Percentiles rank a stretch among this genome's conserved stretches.
Conservation (phyloP, 2,329 filamentous ascomycete species). For the Tetracladium maxilliforme region DNA sequence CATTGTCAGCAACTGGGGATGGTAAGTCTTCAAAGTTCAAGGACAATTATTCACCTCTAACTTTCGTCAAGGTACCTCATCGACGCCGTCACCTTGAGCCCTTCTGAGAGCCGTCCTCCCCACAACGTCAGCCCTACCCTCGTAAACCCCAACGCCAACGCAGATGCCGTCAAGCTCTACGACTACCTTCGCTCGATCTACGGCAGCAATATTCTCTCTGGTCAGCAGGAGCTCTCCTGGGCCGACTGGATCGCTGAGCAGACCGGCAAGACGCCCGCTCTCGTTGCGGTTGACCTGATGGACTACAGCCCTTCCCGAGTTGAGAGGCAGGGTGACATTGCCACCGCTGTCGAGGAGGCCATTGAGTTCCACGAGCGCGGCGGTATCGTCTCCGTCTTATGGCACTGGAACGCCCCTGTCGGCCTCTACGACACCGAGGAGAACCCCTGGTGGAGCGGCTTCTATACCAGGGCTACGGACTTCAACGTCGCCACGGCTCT, state of each 20-base stretch:
- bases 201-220: constrained; percentile 29
- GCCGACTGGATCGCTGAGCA: constrained; percentile 26
- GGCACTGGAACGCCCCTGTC: constrained; percentile 31
- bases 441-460: constrained; percentile 30
- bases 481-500: constrained; percentile 29
- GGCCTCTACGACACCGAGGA: constrained; percentile 29
- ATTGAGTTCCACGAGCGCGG: constrained; percentile 24
- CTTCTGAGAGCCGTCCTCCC: constrained; percentile 17
- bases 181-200: constrained; percentile 26
- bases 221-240: constrained; percentile 27
- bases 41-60: background rate
- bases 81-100: constrained; percentile 24
- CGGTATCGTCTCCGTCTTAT: constrained; percentile 29
- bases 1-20: constrained; percentile 31
- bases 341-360: constrained; percentile 28
- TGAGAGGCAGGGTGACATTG: constrained; percentile 19
- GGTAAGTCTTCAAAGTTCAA: constrained; percentile 16
- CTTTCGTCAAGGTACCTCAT: constrained; percentile 19
- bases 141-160: constrained; percentile 20
- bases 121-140: constrained; percentile 22
- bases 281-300: constrained; percentile 29
- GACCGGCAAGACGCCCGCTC: constrained; percentile 29
- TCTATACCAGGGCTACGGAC: constrained; percentile 32
- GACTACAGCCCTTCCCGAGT: constrained; percentile 31
- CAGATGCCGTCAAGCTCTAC: constrained; percentile 21